Conservation (phyloP, 441 rosid species). For the Adansonia gregorii region DNA sequence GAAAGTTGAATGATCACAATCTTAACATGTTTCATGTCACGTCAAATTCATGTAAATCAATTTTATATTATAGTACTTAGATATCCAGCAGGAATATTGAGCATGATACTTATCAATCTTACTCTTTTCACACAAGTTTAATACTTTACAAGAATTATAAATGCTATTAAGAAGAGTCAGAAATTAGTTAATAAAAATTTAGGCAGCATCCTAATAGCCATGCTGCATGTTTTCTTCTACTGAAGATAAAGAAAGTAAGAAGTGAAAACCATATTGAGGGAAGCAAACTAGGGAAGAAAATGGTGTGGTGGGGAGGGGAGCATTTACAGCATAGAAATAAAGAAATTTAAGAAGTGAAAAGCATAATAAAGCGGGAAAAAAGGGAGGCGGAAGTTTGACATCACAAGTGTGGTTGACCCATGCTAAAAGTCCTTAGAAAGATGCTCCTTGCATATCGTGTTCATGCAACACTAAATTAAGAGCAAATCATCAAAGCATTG, state of each 20-base stretch:
- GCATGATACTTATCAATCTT: not conserved
- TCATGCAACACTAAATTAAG: not conserved
- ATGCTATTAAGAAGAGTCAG: no score
- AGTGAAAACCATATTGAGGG: not conserved
- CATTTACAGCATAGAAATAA: not conserved
- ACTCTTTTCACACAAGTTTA: not conserved
- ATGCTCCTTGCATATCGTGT: not conserved
- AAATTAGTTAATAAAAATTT: not conserved
- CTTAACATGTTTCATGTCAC: not conserved
- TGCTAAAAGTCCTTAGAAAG: no score
- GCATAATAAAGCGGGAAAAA: not conserved
- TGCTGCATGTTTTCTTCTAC: not conserved
- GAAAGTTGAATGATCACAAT: not conserved
- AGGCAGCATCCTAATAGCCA: slow-evolving; percentile 35
- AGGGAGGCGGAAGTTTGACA: not conserved
- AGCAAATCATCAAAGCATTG: not conserved
- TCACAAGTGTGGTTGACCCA: not conserved
- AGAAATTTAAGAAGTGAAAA: not conserved
- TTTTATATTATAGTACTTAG: not conserved
- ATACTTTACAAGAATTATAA: not conserved
- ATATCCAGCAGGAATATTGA: not conserved
- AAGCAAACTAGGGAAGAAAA: not conserved
- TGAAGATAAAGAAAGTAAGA: not conserved
- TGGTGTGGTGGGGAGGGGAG: not conserved
- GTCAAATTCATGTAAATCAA: not conserved